Evolutionary conservation across 1,284 basidiomycete species (phyloP).

Genomic region (Phellinidium pouzarii): DNA sequence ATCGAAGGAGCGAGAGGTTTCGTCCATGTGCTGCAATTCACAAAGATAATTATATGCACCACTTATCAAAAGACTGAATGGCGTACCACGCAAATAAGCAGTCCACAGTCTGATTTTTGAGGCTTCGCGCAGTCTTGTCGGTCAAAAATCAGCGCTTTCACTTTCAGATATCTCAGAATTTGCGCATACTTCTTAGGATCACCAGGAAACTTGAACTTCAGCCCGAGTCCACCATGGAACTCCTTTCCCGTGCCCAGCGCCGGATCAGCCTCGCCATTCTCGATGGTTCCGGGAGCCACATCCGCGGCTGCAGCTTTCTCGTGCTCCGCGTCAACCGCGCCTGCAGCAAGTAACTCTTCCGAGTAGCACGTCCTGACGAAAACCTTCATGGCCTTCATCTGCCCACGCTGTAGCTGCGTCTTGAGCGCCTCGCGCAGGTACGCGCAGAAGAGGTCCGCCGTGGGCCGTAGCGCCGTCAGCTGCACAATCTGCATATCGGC

Average conservation of each 20-base stretch:
- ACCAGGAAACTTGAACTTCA: constrained; percentile 88
- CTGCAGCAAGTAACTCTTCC: constrained; percentile 71
- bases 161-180: neutral
- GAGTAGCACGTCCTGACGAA: constrained; percentile 95
- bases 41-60: neutral
- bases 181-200: constrained; percentile 80
- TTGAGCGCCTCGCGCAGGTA: constrained; percentile 88
- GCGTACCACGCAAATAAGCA: constrained; percentile 74
- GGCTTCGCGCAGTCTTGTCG: constrained; percentile 80
- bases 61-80: neutral
- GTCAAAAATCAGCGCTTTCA: neutral
- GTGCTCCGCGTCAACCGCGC: constrained; percentile 48
- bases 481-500: constrained; percentile 71
- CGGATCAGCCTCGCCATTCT: constrained; percentile 19
- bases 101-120: constrained; percentile 98
- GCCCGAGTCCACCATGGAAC: constrained; percentile 82
- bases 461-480: constrained; percentile 91
- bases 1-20: constrained; percentile 87
- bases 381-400: constrained; percentile 90
- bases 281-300: constrained; percentile 37
- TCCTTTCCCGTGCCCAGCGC: constrained; percentile 47
- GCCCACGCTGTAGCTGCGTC: constrained; percentile 75
- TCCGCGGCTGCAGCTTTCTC: constrained; percentile 58
- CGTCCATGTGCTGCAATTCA: constrained; percentile 68
- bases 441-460: constrained; percentile 91